Percentiles rank a stretch among this genome's conserved stretches.
Evolutionary conservation across 2,329 filamentous ascomycete genomes (phyloP).

Genomic region (Colletotrichum cuscutae): DNA sequence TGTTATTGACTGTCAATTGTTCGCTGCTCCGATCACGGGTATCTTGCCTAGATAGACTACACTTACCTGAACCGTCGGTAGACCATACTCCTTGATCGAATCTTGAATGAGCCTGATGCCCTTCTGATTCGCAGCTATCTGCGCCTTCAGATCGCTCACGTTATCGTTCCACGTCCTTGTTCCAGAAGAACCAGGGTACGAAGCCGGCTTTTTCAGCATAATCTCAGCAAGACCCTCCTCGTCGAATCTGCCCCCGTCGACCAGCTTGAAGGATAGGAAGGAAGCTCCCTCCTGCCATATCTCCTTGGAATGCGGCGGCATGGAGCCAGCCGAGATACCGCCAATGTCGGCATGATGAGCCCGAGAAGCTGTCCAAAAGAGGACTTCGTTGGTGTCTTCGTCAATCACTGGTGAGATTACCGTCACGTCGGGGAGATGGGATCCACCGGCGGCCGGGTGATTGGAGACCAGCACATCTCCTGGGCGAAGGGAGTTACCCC

Average conservation of each 20-base stretch:
- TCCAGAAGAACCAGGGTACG: constrained; percentile 69
- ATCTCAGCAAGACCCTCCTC: constrained; percentile 80
- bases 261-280: constrained; percentile 74
- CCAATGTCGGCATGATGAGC: constrained; percentile 90
- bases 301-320: constrained; percentile 78
- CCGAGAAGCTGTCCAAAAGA: constrained; percentile 83
- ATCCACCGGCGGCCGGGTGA: constrained; percentile 85
- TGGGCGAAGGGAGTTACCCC: constrained; percentile 78
- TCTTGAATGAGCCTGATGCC: constrained; percentile 81
- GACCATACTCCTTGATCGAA: constrained; percentile 82
- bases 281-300: constrained; percentile 71
- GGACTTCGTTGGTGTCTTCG: constrained; percentile 66
- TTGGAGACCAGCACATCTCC: constrained; percentile 87
- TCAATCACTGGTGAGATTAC: constrained; percentile 83
- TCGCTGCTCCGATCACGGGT: rapidly evolving
- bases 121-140: constrained; percentile 78
- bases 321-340: constrained; percentile 81
- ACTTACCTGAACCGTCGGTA: constrained; percentile 46
- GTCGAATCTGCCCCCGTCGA: constrained; percentile 80
- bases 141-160: not conserved
- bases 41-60: not conserved
- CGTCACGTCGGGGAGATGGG: constrained; percentile 84
- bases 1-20: not conserved
- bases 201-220: constrained; percentile 77
- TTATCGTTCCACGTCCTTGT: not conserved